Evolutionary conservation across 768 basidiomycete genomes (phyloP).

Genomic region (Hortiboletus flavorubellus): DNA sequence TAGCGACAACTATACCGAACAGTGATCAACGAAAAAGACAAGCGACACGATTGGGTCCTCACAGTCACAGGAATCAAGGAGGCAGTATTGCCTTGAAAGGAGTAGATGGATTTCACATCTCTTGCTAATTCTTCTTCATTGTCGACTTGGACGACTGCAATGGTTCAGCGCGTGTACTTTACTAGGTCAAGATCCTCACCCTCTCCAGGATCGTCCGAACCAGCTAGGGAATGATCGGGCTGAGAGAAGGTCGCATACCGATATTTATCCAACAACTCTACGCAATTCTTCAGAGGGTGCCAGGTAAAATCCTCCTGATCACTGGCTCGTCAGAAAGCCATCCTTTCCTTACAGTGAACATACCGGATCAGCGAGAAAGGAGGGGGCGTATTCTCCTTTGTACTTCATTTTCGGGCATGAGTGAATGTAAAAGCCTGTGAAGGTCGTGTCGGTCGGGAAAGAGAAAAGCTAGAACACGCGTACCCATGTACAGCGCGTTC

Average conservation of each 20-base stretch:
- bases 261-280: constrained; percentile 57
- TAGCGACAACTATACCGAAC: constrained; percentile 15
- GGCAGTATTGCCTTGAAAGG: constrained; percentile 18
- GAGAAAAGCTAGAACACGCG: constrained; percentile 12
- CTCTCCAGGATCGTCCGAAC: constrained; percentile 26
- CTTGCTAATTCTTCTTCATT: constrained; percentile 22
- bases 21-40: constrained; percentile 5
- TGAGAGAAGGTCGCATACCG: constrained; percentile 69
- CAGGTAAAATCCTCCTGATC: constrained; percentile 74
- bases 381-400: constrained; percentile 91
- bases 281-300: constrained; percentile 62
- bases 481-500: constrained; percentile 85
- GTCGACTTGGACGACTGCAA: constrained; percentile 13
- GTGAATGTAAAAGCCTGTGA: constrained; percentile 85
- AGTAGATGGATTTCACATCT: constrained; percentile 21
- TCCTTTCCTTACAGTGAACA: constrained; percentile 11
- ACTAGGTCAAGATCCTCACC: constrained; percentile 17
- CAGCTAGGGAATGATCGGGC: constrained; percentile 51
- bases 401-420: constrained; percentile 94
- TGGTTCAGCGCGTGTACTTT: constrained; percentile 3
- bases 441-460: neutral
- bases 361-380: constrained; percentile 85
- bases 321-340: constrained; percentile 2
- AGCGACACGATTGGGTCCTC: constrained; percentile 2
- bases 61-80: constrained; percentile 29